Conservation (phyloP, 73 alveolate genomes). For the Durusdinium trenchii region DNA sequence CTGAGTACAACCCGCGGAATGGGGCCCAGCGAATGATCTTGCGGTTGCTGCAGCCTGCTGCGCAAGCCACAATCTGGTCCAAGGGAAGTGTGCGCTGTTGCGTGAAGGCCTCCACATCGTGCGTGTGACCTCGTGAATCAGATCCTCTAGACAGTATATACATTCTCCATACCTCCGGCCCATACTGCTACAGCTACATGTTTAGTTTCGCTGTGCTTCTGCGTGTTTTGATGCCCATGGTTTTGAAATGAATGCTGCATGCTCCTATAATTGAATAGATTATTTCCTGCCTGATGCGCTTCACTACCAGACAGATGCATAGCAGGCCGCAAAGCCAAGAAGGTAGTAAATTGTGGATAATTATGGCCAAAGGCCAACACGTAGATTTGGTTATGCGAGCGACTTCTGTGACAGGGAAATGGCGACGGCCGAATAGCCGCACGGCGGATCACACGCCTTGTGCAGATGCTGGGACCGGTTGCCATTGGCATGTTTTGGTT, state of each 20-base stretch:
- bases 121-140: neutral
- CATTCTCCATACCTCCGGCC: too few species aligned
- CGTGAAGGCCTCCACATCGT: conserved; percentile 81
- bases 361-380: too few species aligned
- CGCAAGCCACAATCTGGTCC: conserved; percentile 35
- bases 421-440: conserved; percentile 70
- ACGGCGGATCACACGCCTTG: conserved; percentile 66
- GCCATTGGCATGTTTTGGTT: neutral
- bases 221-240: neutral
- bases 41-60: conserved; percentile 58
- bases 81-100: conserved; percentile 46
- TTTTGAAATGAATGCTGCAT: too few species aligned
- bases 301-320: too few species aligned
- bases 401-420: neutral
- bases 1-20: conserved; percentile 88
- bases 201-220: neutral
- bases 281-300: too few species aligned
- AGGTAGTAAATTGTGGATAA: too few species aligned
- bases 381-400: too few species aligned
- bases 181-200: neutral
- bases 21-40: neutral
- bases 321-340: too few species aligned
- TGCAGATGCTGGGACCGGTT: conserved; percentile 29
- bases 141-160: neutral
- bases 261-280: too few species aligned